Evolutionary conservation across 305 asterid species (phyloP).

Genomic region (Solanum aculeatissimum): DNA sequence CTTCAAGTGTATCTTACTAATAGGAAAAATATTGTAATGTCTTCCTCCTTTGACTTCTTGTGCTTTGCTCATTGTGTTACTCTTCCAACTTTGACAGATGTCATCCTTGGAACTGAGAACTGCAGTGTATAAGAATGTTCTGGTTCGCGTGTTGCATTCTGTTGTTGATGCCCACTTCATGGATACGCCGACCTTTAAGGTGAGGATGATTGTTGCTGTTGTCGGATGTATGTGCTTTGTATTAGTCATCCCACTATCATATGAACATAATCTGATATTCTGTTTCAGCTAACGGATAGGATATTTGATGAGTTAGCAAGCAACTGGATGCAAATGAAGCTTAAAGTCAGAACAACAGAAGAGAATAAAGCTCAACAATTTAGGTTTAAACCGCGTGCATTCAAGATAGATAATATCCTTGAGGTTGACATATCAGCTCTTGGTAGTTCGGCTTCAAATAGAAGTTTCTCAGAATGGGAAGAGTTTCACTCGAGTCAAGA

Average conservation of each 20-base stretch:
- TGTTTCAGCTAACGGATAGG: conserved; percentile 48
- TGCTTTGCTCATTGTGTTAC: neutral
- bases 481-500: conserved; percentile 55
- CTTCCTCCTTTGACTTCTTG: neutral
- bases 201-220: conserved; percentile 7
- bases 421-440: conserved; percentile 65
- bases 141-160: conserved; percentile 45
- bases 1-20: neutral
- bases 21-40: neutral
- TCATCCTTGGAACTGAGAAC: conserved; percentile 41
- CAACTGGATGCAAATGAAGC: conserved; percentile 61
- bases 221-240: neutral
- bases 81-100: neutral
- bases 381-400: conserved; percentile 68
- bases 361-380: conserved; percentile 41
- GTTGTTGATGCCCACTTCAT: conserved; percentile 54
- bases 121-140: conserved; percentile 50
- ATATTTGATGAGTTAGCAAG: conserved; percentile 54
- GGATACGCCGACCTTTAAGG: conserved; percentile 47
- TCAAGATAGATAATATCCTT: conserved; percentile 61
- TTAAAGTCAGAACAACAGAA: conserved; percentile 38
- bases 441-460: conserved; percentile 39
- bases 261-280: conserved; percentile 4
- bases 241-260: neutral
- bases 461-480: conserved; percentile 66